Base-by-base conservation (phyloP, 768 basidiomycete species). In the Lentinula detonsa region DNA sequence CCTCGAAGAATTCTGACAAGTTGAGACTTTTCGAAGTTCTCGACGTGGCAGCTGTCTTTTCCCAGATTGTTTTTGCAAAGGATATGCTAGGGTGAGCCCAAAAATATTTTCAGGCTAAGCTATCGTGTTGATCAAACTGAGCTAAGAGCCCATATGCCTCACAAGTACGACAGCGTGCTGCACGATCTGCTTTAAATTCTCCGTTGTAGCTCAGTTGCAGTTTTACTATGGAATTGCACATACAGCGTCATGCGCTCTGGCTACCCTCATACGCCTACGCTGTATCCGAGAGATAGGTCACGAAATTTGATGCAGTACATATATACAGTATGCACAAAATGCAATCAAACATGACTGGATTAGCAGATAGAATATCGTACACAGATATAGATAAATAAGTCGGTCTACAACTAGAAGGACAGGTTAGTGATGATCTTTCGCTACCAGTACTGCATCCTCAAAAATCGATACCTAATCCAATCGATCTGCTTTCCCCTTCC, bases 31-130 rank as follows among this genome's bases (percentile, higher is more conserved):
- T 92, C 63, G 88, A 92, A 68, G 90, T 93, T 9, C 68, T 85
- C 37, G 85, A 92, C 61, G 85, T 86, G 13, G 86, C 91, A 72
- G 80, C 82, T 65, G 88, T 90, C 50, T 94, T 93, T 69, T 81
- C 79, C 15, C 90, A 93, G 72, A 84, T 93, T 60, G 82, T 92
- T 5, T 93, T 93, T 73, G 84, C 90, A 37, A 79, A 79, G 70
- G 87, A 90, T 69, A 93, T 94, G 92, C 75, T 94, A 62, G 86
- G 84, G 89, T 87, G 81, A 74, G 9, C 13, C 28, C 18, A 16
- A 39, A 13, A 23, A 23, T 16, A 49, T 42, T 18, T 4, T 23
- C 39, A 15, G 4, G 28, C 28, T 28, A 28, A 28, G 2, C n/a
- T 23, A 13, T 18, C 21, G 15, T 42, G 18, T 43, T 7, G 9